A percentile compares a stretch with the other conserved stretches of the same genome.
These are phyloP conservation scores for Excoecaria agallocha DNA, from an alignment of 345 rosid species.

Conservation along the genomic window DNA sequence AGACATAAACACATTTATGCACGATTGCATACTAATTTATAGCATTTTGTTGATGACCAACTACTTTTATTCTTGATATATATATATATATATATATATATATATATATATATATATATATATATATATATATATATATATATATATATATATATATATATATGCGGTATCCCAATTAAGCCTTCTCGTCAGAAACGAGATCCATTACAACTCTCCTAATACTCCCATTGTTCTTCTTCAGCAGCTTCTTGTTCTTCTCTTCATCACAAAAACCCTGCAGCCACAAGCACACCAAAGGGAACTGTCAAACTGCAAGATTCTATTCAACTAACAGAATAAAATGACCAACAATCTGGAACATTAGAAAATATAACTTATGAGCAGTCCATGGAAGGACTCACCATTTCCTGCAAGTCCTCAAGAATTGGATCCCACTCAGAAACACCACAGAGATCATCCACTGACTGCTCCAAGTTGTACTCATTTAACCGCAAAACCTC, in stretches of 20 bases:
- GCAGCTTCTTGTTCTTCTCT: constrained; percentile 75
- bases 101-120: not conserved
- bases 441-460: constrained; percentile 75
- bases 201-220: constrained; percentile 89
- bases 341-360: not conserved
- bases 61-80: constrained; percentile 6
- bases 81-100: not conserved
- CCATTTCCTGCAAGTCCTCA: constrained; percentile 89
- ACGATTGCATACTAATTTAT: no score
- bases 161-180: constrained; percentile 22
- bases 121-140: not conserved
- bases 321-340: not conserved
- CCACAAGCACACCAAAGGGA: not conserved
- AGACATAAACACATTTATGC: no score
- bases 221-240: constrained; percentile 95
- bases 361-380: not conserved
- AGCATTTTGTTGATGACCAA: not conserved
- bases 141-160: not conserved
- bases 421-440: constrained; percentile 87
- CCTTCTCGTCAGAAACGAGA: constrained; percentile 69
- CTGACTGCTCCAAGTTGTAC: constrained; percentile 69
- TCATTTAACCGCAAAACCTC: constrained; percentile 70
- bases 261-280: constrained; percentile 76
- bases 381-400: constrained; percentile 22
- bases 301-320: not conserved